Conservation (phyloP, 805 yeast genomes). For the Vanderwaltozyma tropicalis region DNA sequence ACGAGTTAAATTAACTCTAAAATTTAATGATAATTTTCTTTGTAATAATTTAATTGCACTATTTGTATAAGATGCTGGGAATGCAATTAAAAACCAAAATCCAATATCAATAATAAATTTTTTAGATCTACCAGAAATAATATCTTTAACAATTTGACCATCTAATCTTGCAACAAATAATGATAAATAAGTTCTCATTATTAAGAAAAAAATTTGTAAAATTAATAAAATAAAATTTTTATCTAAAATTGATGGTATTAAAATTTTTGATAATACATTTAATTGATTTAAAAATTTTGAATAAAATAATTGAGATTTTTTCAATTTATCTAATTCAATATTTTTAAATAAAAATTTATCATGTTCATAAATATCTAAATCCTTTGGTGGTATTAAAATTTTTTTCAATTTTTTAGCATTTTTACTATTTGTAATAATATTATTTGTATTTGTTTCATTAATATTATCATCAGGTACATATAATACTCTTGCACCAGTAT, state of each 20-base stretch:
- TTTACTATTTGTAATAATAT: neutral
- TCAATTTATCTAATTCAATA: slow-evolving; percentile 14
- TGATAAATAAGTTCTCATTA: slow-evolving; percentile 80
- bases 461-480: slow-evolving; percentile 19
- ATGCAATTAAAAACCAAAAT: slow-evolving; percentile 82
- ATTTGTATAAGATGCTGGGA: slow-evolving; percentile 88
- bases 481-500: slow-evolving; percentile 26
- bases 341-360: slow-evolving; percentile 26
- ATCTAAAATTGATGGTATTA: slow-evolving; percentile 66
- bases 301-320: slow-evolving; percentile 30
- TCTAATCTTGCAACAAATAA: slow-evolving; percentile 79
- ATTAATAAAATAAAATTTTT: slow-evolving; percentile 55
- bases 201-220: slow-evolving; percentile 62
- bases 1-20: slow-evolving; percentile 73
- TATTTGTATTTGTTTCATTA: neutral
- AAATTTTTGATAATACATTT: slow-evolving; percentile 63
- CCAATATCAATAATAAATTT: slow-evolving; percentile 67
- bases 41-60: slow-evolving; percentile 79
- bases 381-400: slow-evolving; percentile 22
- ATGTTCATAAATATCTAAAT: slow-evolving; percentile 25
- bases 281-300: slow-evolving; percentile 66
- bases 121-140: slow-evolving; percentile 69
- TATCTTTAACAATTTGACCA: slow-evolving; percentile 83
- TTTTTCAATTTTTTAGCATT: slow-evolving; percentile 3
- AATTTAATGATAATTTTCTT: slow-evolving; percentile 65